Base-by-base conservation (phyloP, 73 alveolate species). In the Paramecium biaurelia region DNA sequence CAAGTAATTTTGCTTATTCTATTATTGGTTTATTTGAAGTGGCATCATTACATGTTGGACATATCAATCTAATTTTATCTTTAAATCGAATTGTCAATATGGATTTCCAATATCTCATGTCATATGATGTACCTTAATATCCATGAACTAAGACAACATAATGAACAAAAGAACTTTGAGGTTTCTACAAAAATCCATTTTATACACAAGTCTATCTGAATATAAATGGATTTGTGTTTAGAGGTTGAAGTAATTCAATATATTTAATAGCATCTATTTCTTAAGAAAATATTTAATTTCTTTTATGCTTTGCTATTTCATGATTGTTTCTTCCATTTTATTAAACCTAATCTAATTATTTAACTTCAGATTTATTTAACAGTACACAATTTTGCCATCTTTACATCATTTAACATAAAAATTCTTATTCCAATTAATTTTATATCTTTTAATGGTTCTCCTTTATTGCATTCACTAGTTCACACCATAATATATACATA, bases 141-240 rank as follows among this genome's bases (percentile, higher is more conserved):
- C 99, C 99, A 92, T 96, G 99, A 24, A 96, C 97, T 89, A 96
- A 86, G 34, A 96, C 93, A 49, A 96, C 89, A 85, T 93, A 92
- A 92, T 96, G 98, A 72, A 92, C 45, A 79, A 0, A 14, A 20
- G 43, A 30, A 11, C 23, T 79, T 23, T 5, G 2, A 90, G 18
- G 93, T 89, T 72, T 90, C 70, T 86, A 90, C 79, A 59, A 56
- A 82, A 89, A 90, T 92, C 57, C 87, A 85, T 74, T 88, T 86
- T 79, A 10, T 8, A 79, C 37, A 24, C 70, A 37, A 7, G 70
- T 79, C 6, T 79, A 7, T 79, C 43, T 79, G 21, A 79, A 43
- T 41, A 79, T 21, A 9, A 42, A 30, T 24, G 90, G 90, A 24
- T 47, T 11, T 24, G 23, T 20, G 7, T 8, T 42, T 10, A 79